Base-by-base conservation (phyloP, 192 early-diverging fungal species). In the Neocallimastix lanati region DNA sequence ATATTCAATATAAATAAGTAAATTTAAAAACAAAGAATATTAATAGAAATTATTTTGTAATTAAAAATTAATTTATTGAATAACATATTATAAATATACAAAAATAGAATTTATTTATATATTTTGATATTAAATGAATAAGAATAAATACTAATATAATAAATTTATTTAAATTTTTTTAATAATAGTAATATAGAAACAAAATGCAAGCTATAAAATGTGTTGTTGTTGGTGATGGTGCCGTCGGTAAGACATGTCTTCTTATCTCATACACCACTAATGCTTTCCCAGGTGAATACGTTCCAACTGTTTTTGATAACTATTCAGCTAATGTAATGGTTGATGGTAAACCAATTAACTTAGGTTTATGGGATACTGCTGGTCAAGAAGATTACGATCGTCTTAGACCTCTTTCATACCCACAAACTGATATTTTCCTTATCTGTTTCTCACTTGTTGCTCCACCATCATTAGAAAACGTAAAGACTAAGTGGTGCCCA, bases 281-380 rank as follows among this genome's bases (percentile, higher is more conserved):
- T 88, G 97, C 97, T 33, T 99, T 99, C 87, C 97, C 97, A 25
- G 97, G 97, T 79, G 97, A 99, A 89, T 99, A 99, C 84, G 97
- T 99, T 83, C 97, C 97, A 78, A 99, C 97, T 79, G 97, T 99
- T 95, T 98, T 98, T 83, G 97, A 98, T 87, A 98, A 98, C 88
- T 98, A 98, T 87, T 96, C 95, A 28, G 97, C 96, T 77, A 97
- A 96, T 85, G 95, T 98, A 58, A 98, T 98, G 97, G 96, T 98
- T 11, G 97, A 97, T 85, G 96, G 95, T 80, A 97, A 96, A 85
- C 97, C 96, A 79, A 97, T 98, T 87, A 98, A 95, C 86, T 86
- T 98, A 77, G 96, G 96, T 37, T 90, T 98, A 79, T 98, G 96
- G 96, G 96, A 98, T 89, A 98, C 96, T 6, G 96, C 96, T 78